phyloP scores from a whole-genome alignment of 495 filamentous ascomycete genomes.

The Daldinia childiae region DNA sequence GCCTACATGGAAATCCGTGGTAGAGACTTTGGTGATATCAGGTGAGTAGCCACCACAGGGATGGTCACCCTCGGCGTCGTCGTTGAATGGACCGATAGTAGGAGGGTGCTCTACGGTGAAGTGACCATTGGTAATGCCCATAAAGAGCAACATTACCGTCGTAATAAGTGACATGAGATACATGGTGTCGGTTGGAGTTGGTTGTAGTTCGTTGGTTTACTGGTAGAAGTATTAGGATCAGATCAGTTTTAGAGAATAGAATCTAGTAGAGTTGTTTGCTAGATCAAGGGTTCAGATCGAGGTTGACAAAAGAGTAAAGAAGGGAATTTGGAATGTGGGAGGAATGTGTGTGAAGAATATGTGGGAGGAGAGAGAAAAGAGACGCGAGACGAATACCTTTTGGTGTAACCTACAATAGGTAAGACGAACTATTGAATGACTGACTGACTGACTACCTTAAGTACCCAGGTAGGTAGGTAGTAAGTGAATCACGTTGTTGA shows the following conservation, averaged over 20 bases:
- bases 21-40: slow-evolving; percentile 47
- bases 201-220: background rate
- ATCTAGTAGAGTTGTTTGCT: background rate
- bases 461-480: background rate
- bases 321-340: background rate
- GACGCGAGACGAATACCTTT: slow-evolving; percentile 12
- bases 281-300: background rate
- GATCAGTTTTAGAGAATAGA: background rate
- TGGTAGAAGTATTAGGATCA: slow-evolving; percentile 1
- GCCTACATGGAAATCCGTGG: slow-evolving; percentile 62
- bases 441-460: slow-evolving; percentile 4
- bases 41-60: slow-evolving; percentile 61
- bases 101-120: slow-evolving; percentile 57
- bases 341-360: background rate
- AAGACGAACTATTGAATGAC: slow-evolving; percentile 21
- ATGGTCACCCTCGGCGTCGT: slow-evolving; percentile 48
- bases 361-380: background rate
- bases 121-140: slow-evolving; percentile 53
- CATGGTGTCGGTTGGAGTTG: slow-evolving; percentile 25
- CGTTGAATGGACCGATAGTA: slow-evolving; percentile 56
- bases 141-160: slow-evolving; percentile 44
- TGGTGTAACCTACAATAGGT: slow-evolving; percentile 15
- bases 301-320: background rate
- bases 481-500: slow-evolving; percentile 13
- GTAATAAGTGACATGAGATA: slow-evolving; percentile 13